Base-by-base conservation (phyloP, 306 rosid genomes). In the Pyrus pyrifolia region DNA sequence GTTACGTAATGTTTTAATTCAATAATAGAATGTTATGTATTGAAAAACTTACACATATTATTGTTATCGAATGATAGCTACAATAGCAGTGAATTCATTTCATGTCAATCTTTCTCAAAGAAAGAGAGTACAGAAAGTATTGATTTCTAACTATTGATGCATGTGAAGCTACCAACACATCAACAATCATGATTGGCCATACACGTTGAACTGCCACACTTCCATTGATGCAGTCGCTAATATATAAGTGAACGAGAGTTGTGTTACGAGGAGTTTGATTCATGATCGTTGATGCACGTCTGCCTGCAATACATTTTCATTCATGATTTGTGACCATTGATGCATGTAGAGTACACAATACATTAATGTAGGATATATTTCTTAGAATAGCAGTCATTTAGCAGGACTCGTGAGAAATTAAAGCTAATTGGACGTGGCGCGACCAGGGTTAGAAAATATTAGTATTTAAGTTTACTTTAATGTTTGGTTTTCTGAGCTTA, bases 21-120 rank as follows among this genome's bases (percentile, higher is more conserved):
- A 35, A 35, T 35, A 35, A 35, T 6, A 35, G 8, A 35, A 35
- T 35, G 40, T 35, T 35, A 35, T 35, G 40, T 35, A 35, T 15
- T 49, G 55, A 49, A 8, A 49, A 49, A 15, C 55, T 15, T 49
- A 49, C 55, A 49, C 8, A 49, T 49, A 18, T 15, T 8, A 49
- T 4, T 49, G 55, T 17, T 1, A 49, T 15, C 3, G 0, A 17
- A 49, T 14, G 2, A 6, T 4, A 5, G 8, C 5, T 14, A 49
- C 19, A 14, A 0, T 15, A 6, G 2, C 1, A 0, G 5, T 15
- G 6, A 49, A 49, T 6, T 4, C 2, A 18, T 49, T 49, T 49
- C 3, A 14, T 49, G 6, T 15, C 8, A 49, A 0, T 49, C 19
- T 49, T 49, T 49, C 21, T 15, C 53, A 13, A 46, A 14, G 6